Percentiles rank a stretch among this genome's conserved stretches.
Evolutionary conservation across 441 rosid genomes (phyloP).

Genomic region (Eutrema salsugineum): DNA sequence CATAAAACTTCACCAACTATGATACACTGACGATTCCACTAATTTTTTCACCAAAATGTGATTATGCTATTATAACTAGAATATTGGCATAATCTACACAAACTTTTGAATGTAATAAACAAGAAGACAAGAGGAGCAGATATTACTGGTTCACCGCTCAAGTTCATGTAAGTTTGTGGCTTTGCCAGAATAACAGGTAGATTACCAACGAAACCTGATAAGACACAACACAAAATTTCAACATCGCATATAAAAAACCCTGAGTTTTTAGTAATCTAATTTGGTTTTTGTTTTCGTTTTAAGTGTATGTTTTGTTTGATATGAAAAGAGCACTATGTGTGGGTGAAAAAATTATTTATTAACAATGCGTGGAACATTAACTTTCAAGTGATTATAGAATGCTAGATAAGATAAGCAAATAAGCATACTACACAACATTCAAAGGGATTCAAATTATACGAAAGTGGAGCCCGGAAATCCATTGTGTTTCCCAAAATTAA

Average conservation of each 20-base stretch:
- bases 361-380: neutral
- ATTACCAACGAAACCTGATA: neutral
- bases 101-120: too few species aligned
- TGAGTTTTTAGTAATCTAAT: neutral
- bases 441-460: neutral
- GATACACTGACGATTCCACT: too few species aligned
- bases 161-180: neutral
- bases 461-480: slow-evolving; percentile 2
- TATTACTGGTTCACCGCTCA: neutral
- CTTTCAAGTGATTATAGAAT: neutral
- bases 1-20: too few species aligned
- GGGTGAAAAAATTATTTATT: neutral
- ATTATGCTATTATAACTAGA: too few species aligned
- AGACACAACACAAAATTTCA: neutral
- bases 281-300: neutral
- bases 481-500: neutral
- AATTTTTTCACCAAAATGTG: too few species aligned
- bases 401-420: neutral
- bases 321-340: neutral
- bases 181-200: neutral
- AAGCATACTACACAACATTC: neutral
- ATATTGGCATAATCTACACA: neutral
- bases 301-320: neutral
- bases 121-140: neutral
- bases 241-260: neutral